Percentiles rank a stretch among this genome's conserved stretches.
Conservation (phyloP, 1,284 basidiomycete species). For the Porodaedalea pini region DNA sequence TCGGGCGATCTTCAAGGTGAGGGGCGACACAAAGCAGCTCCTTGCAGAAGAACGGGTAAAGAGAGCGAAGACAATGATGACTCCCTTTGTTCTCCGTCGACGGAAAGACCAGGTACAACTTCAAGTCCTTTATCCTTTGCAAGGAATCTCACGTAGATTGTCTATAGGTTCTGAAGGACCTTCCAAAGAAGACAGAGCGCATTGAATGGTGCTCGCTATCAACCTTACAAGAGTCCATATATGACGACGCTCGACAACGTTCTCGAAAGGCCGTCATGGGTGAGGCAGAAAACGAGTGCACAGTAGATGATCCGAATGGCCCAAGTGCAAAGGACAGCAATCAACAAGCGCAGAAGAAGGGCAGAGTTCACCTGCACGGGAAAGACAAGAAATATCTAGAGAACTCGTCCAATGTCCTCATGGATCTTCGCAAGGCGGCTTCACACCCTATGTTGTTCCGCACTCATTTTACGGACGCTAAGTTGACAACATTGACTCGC, state of each 20-base stretch:
- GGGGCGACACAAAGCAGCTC: constrained; percentile 80
- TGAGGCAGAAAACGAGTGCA: constrained; percentile 32
- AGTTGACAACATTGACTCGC: constrained; percentile 72
- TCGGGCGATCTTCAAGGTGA: constrained; percentile 95
- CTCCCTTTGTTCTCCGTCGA: constrained; percentile 93
- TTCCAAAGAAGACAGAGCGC: constrained; percentile 89
- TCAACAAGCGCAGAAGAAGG: constrained; percentile 39
- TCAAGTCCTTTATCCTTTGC: constrained; percentile 7
- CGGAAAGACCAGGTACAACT: constrained; percentile 81
- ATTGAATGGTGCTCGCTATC: constrained; percentile 97
- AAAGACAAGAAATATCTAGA: constrained; percentile 73
- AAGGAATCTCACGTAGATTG: constrained; percentile 2
- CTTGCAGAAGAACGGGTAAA: constrained; percentile 90
- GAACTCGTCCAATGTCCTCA: constrained; percentile 86
- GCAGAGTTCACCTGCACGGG: constrained; percentile 39
- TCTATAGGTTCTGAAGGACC: constrained; percentile 80
- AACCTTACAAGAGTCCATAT: constrained; percentile 76
- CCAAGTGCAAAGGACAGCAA: constrained; percentile 44
- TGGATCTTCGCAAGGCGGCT: constrained; percentile 95
- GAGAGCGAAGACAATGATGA: constrained; percentile 98
- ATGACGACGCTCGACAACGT: constrained; percentile 79
- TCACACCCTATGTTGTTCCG: constrained; percentile 96
- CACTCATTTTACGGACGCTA: constrained; percentile 75
- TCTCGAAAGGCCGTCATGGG: constrained; percentile 83
- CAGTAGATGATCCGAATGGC: constrained; percentile 32